phyloP scores from a whole-genome alignment of 2,329 filamentous ascomycete species.

The Teratosphaeria pseudoeucalypti region DNA sequence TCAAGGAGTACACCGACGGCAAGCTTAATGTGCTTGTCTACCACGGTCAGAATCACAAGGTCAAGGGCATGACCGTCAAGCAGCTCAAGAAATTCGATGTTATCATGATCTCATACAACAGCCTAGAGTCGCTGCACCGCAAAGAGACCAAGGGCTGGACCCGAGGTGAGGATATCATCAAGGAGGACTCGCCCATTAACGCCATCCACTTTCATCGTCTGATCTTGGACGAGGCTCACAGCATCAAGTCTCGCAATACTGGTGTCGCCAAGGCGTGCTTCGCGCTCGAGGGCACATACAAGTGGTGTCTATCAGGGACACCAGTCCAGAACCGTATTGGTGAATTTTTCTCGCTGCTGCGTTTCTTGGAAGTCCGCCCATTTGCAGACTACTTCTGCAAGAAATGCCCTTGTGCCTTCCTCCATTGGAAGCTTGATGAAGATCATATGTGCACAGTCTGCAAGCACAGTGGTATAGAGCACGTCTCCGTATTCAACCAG shows the following conservation, averaged over 20 bases:
- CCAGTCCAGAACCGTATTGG: constrained; percentile 95
- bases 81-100: constrained; percentile 79
- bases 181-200: constrained; percentile 68
- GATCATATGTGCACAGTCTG: constrained; percentile 63
- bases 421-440: constrained; percentile 74
- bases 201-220: constrained; percentile 78
- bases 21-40: constrained; percentile 84
- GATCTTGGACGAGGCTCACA: constrained; percentile 91
- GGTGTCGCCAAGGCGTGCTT: constrained; percentile 94
- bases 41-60: constrained; percentile 75
- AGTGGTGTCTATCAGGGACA: constrained; percentile 92
- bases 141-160: constrained; percentile 87
- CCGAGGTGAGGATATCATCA: constrained; percentile 68
- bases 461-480: constrained; percentile 52
- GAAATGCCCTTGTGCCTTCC: constrained; percentile 63
- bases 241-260: constrained; percentile 81
- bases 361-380: constrained; percentile 78
- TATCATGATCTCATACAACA: constrained; percentile 93
- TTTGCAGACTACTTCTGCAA: constrained; percentile 95
- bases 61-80: constrained; percentile 63
- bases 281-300: constrained; percentile 74
- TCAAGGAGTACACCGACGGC: constrained; percentile 63
- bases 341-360: constrained; percentile 80
- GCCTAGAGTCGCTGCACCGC: constrained; percentile 80
- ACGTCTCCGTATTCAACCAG: constrained; percentile 83